Evolutionary conservation across 306 rosid species (phyloP), one percentile per base, ranked within the genome.

Genomic region (Cucumis hystrix): DNA sequence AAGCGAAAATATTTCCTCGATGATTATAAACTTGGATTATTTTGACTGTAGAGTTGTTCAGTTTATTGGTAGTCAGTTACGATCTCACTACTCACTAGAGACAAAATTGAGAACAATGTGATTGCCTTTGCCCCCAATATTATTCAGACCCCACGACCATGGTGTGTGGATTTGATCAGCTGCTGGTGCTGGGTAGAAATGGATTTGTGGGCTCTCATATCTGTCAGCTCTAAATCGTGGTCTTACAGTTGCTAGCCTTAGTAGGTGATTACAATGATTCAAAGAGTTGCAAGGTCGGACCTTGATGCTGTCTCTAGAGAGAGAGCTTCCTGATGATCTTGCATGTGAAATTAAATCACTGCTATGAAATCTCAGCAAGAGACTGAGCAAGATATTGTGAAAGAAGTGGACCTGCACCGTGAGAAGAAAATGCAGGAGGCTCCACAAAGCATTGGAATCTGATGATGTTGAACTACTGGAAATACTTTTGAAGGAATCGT

Each of bases 131-230:
- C 14, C 17, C 18, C 54, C 40, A 47, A 25, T 71, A 49, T 71
- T 1, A 15, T 71, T 23, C 74, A 16, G 8, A 55, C 23, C 49
- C 10, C 43, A 18, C 51, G 6, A 16, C n/a, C 10, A 7, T 40
- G 68, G 57, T 61, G 39, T 82, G 84, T 57, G 55, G 76, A 58
- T 83, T 78, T 49, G 74, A 76, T 78, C 83, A 95, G 99, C 83
- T 95, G 84, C 97, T 95, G 81, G 97, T 95, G 81, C 81, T 95
- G 92, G 97, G 97, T 78, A 97, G 97, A 83, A 95, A 89, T 84
- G 99, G 99, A 69, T 95, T 95, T 83, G 97, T 95, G 79, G 99
- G 99, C 79, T 95, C 97, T 21, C 97, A 92, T 80, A 39, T 95
- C 54, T 90, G 97, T 81, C 85, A 83, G 99, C 97, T 55, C 77